phyloP scores from a whole-genome alignment of 2,329 filamentous ascomycete species.

The Botrytis deweyae region DNA sequence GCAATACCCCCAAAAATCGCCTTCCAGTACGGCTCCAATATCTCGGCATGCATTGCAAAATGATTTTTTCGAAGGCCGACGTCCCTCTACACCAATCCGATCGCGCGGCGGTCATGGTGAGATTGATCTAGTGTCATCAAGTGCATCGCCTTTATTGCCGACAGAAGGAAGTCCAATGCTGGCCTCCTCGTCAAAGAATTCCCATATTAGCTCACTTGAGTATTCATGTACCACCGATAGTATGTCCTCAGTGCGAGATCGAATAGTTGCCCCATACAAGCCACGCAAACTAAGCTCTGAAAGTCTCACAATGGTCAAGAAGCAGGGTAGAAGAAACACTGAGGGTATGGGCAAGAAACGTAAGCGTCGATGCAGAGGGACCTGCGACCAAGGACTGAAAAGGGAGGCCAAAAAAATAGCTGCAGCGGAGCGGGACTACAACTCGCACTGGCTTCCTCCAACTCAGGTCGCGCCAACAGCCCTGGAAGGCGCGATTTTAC shows the following conservation, averaged over 20 bases:
- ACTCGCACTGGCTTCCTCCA: constrained; percentile 14
- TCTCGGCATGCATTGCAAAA: not conserved
- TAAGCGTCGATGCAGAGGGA: constrained; percentile 16
- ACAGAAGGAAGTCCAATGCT: not conserved
- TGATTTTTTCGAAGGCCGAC: constrained; percentile 1
- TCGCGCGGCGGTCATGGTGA: not conserved
- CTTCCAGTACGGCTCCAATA: not conserved
- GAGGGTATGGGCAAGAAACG: constrained; percentile 11
- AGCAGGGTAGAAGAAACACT: constrained; percentile 22
- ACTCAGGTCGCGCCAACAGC: constrained; percentile 29
- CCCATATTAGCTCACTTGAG: constrained; percentile 22
- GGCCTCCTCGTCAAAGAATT: constrained; percentile 22
- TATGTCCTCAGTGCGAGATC: constrained; percentile 17
- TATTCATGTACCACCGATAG: constrained; percentile 27
- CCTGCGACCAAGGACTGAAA: constrained; percentile 11
- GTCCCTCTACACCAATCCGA: not conserved
- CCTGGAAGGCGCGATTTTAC: not conserved
- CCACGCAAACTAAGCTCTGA: constrained; percentile 24
- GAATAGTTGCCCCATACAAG: constrained; percentile 27
- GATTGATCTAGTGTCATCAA: not conserved
- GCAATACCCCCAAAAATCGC: not conserved
- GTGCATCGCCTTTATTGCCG: not conserved
- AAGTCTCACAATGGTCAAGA: constrained; percentile 30
- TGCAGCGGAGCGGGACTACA: constrained; percentile 13
- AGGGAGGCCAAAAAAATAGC: not conserved